Evolutionary conservation across 169 alveolate genomes (phyloP), one percentile per base, ranked within the genome.

Genomic region (Plasmodium vivax): DNA sequence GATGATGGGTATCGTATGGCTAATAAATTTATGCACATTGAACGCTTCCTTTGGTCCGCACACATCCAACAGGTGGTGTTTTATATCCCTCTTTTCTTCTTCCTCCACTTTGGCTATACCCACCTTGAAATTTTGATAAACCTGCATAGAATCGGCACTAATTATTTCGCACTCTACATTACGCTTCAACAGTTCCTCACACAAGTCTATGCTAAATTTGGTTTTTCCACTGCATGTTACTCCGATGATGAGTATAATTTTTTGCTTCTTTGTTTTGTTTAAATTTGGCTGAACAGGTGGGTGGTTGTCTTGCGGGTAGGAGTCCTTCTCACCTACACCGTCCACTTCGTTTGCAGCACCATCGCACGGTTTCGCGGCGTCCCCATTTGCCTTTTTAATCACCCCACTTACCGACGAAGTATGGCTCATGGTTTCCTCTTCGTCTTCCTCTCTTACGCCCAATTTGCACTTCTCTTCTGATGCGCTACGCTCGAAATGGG

Each of bases 101-200:
- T 58, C 90, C 71, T 95, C 94, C 3, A 96, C 96, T 90, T 95
- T 95, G 27, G 97, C 97, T 43, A 96, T 92, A 23, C 97, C 97
- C 41, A 96, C 45, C 51, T 72, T 93, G 83, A 95, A 96, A 54
- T 96, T 96, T 32, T 96, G 83, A 62, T 96, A 96, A 34, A 96
- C 97, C 82, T 96, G 97, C 97, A 96, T 96, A 41, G 97, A 93
- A 92, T 96, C 97, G 10, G 96, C 91, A 81, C 96, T 96, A 38
- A 96, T 92, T 68, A 96, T 95, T 82, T 96, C 97, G 62, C 96
- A 77, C 47, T 62, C 34, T 83, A 96, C 94, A 79, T 92, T 85
- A 85, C 82, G 54, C 38, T 93, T 92, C 45, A 72, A 51, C 14
- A 96, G 85, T 82, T 87, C 94, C 19, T 75, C 73, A 62, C 95